These are phyloP conservation scores for Cladophialophora carrionii DNA, from an alignment of 2,329 filamentous ascomycete species.

Conservation along the genomic window DNA sequence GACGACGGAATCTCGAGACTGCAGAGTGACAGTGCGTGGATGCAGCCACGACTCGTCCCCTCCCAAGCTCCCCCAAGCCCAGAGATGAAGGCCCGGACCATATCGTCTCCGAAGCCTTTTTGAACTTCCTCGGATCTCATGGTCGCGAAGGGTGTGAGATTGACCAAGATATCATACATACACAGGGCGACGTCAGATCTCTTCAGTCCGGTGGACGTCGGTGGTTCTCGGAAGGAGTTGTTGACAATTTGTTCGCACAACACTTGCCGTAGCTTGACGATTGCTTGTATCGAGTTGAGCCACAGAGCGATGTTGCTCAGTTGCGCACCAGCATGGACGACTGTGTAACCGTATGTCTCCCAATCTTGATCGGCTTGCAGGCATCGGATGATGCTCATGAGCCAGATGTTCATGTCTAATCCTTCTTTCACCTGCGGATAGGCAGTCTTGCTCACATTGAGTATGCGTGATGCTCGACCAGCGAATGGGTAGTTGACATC, in stretches of 20 bases:
- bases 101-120: conserved; percentile 68
- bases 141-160: conserved; percentile 75
- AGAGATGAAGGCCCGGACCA: conserved; percentile 81
- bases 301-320: conserved; percentile 89
- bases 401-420: conserved; percentile 68
- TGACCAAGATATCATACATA: conserved; percentile 82
- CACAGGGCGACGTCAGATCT: conserved; percentile 88
- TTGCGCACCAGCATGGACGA: conserved; percentile 84
- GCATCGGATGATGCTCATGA: conserved; percentile 76
- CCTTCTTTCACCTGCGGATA: conserved; percentile 41
- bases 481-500: conserved; percentile 23
- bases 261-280: conserved; percentile 73
- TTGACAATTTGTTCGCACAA: conserved; percentile 82
- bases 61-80: conserved; percentile 77
- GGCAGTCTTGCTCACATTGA: conserved; percentile 26
- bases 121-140: conserved; percentile 78
- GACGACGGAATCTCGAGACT: conserved; percentile 91
- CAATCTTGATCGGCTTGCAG: conserved; percentile 76
- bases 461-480: conserved; percentile 21
- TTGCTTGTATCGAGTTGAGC: conserved; percentile 69
- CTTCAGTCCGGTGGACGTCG: conserved; percentile 74
- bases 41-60: conserved; percentile 85
- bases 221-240: conserved; percentile 79
- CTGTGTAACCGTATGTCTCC: conserved; percentile 89
- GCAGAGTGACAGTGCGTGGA: conserved; percentile 91